These are phyloP conservation scores for Sporothrix globosa DNA, from an alignment of 2,329 filamentous ascomycete genomes.

Conservation along the genomic window DNA sequence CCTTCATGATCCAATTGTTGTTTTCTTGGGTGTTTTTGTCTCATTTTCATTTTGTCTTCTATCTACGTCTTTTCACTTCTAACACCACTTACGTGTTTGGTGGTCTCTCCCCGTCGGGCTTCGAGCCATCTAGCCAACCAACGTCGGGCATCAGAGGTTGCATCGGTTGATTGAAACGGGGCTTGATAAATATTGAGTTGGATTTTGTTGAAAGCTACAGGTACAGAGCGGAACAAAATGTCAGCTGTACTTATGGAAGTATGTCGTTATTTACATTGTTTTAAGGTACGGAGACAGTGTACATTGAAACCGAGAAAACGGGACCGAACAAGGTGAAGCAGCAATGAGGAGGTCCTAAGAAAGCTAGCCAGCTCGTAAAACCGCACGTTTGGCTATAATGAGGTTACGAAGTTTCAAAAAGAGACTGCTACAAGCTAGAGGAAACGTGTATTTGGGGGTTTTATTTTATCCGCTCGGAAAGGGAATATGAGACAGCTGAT, in stretches of 20 bases:
- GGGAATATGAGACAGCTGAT: background rate
- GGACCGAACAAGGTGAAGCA: background rate
- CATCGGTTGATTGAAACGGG: conserved; percentile 7
- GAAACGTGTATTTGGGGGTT: background rate
- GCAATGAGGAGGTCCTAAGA: background rate
- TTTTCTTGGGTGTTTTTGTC: background rate
- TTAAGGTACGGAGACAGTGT: too few relatives aligned
- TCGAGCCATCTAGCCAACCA: conserved; percentile 2
- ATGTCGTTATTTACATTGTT: background rate
- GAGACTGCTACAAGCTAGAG: background rate
- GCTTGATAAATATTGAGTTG: background rate
- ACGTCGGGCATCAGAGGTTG: conserved; percentile 23
- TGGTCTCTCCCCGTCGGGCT: background rate
- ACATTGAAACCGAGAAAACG: conserved; percentile 1
- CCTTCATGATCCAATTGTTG: background rate
- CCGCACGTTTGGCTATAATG: background rate
- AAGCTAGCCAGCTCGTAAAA: background rate
- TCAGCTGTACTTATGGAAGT: background rate
- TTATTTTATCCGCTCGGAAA: background rate
- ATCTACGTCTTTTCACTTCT: background rate
- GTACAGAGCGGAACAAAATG: conserved; percentile 1
- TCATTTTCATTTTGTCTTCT: background rate
- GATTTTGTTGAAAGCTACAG: conserved; percentile 8
- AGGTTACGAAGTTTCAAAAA: too few relatives aligned
- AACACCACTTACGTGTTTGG: background rate